These are phyloP conservation scores for Lumnitzera littorea DNA, from an alignment of 345 rosid species.

Conservation along the genomic window DNA sequence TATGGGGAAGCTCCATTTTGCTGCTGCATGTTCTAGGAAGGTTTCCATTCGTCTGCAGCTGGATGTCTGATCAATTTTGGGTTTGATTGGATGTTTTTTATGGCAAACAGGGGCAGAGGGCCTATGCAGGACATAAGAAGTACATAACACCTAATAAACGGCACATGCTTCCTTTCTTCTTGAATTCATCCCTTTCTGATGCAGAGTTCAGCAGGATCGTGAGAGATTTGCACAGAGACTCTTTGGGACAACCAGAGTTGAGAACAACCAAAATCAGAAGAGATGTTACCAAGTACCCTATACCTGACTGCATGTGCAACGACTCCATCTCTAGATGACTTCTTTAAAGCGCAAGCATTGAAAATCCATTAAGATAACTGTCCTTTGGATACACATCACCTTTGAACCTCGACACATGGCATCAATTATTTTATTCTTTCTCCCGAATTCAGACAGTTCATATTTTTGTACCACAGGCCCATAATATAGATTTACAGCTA, in stretches of 20 bases:
- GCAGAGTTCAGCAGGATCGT: slow-evolving; percentile 65
- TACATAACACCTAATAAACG: slow-evolving; percentile 86
- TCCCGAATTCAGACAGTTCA: no score
- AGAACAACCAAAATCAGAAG: slow-evolving; percentile 60
- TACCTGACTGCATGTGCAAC: slow-evolving; percentile 85
- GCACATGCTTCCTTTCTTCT: slow-evolving; percentile 81
- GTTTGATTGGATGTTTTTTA: neutral
- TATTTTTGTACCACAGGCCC: no score
- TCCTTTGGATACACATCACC: no score
- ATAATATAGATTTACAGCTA: no score
- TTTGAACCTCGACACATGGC: no score
- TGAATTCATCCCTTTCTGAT: slow-evolving; percentile 52
- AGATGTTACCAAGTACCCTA: slow-evolving; percentile 86
- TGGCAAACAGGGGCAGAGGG: slow-evolving; percentile 41
- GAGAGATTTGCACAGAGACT: slow-evolving; percentile 56
- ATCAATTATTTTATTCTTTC: no score
- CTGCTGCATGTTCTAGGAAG: no score
- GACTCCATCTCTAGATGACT: neutral
- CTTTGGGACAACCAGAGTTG: slow-evolving; percentile 90
- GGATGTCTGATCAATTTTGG: neutral
- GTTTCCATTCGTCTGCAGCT: no score
- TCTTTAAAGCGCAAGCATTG: no score
- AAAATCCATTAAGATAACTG: no score
- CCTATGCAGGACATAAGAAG: slow-evolving; percentile 84
- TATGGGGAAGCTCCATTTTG: slow-evolving; percentile 6